phyloP scores from a whole-genome alignment of 768 basidiomycete genomes.

The Phanerochaete sordida region DNA sequence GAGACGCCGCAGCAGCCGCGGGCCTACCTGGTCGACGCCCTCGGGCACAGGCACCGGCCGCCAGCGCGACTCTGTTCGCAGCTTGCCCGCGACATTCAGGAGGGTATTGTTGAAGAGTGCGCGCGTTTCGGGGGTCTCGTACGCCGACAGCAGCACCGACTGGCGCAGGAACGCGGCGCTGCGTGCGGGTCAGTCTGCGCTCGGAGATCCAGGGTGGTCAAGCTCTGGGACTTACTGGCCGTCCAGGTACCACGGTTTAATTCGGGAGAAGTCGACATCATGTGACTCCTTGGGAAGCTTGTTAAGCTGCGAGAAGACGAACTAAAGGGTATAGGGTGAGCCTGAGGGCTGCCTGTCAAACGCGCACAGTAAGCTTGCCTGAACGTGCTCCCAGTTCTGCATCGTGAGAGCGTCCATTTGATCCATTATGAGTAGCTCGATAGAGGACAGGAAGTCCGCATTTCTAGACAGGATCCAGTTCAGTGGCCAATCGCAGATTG shows the following conservation, averaged over 20 bases:
- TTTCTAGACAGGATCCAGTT: conserved; percentile 43
- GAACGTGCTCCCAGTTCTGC: conserved; percentile 99
- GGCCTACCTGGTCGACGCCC: conserved; percentile 75
- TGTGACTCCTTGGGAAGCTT: conserved; percentile 90
- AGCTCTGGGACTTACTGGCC: conserved; percentile 64
- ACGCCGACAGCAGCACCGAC: conserved; percentile 80
- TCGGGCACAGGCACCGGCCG: conserved; percentile 73
- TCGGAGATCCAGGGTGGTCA: neutral
- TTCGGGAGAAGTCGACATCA: conserved; percentile 92
- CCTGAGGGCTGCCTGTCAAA: neutral
- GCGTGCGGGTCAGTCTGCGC: neutral
- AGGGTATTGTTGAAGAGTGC: conserved; percentile 71
- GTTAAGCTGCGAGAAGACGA: conserved; percentile 82
- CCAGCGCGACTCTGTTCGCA: conserved; percentile 68
- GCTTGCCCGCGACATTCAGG: conserved; percentile 82
- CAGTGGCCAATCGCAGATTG: neutral
- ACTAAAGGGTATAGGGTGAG: conserved; percentile 41
- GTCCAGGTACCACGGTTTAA: conserved; percentile 98
- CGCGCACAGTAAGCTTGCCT: conserved; percentile 49
- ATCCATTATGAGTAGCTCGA: conserved; percentile 89
- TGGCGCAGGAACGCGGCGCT: conserved; percentile 89
- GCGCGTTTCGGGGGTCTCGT: conserved; percentile 87
- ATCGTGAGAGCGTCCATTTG: conserved; percentile 90
- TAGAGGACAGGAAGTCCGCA: conserved; percentile 89
- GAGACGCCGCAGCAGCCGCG: neutral